Evolutionary conservation across 2,329 filamentous ascomycete species (phyloP).

Genomic region (Alternaria viburni): DNA sequence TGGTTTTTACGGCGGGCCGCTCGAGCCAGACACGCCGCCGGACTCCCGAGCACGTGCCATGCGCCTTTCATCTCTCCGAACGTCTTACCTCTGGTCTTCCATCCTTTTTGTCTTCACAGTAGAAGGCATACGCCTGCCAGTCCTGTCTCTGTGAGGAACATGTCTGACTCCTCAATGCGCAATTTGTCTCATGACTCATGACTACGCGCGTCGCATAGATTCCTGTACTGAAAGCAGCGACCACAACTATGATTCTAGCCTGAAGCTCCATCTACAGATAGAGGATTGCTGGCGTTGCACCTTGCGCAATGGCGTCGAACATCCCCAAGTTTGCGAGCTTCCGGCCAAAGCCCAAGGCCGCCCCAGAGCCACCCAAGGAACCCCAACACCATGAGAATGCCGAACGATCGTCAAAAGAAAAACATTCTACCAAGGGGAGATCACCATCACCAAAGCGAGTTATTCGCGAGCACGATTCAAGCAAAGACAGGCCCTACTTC

Average conservation of each 20-base stretch:
- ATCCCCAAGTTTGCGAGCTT: slow-evolving; percentile 80
- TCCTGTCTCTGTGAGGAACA: background rate
- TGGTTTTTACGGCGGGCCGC: slow-evolving; percentile 17
- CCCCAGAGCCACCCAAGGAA: slow-evolving; percentile 14
- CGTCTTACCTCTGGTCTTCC: background rate
- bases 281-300: background rate
- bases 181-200: background rate
- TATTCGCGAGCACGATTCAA: background rate
- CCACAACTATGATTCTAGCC: background rate
- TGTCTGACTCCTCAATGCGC: background rate
- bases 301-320: slow-evolving; percentile 29
- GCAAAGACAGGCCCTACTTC: slow-evolving; percentile 25
- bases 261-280: background rate
- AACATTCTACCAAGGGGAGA: background rate
- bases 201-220: background rate
- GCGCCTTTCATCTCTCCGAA: slow-evolving; percentile 12
- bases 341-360: slow-evolving; percentile 57
- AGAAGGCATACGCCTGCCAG: background rate
- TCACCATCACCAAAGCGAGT: slow-evolving; percentile 47
- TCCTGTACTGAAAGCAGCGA: background rate
- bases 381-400: slow-evolving; percentile 14
- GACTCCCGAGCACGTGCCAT: slow-evolving; percentile 18
- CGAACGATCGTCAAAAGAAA: slow-evolving; percentile 12
- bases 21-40: slow-evolving; percentile 6
- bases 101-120: background rate